Percentiles rank a stretch among this genome's conserved stretches.
Evolutionary conservation across 1,284 basidiomycete species (phyloP).

Genomic region (Tranzscheliella williamsii): DNA sequence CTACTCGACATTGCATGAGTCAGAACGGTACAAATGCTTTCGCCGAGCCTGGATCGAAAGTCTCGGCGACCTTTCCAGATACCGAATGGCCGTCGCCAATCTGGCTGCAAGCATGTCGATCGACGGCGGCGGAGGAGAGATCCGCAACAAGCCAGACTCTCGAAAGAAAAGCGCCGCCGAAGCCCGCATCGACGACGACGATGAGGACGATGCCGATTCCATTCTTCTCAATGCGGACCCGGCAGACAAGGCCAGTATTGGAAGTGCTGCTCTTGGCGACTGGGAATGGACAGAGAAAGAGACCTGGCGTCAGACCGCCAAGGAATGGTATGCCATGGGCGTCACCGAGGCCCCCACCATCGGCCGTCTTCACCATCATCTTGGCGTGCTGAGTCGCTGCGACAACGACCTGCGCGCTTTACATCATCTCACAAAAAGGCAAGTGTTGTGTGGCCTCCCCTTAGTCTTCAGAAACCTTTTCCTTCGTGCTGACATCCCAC

Average conservation of each 20-base stretch:
- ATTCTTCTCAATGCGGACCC: constrained; percentile 26
- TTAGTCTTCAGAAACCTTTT: too few species aligned
- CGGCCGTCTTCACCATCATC: constrained; percentile 88
- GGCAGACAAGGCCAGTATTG: constrained; percentile 69
- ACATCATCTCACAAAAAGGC: constrained; percentile 97
- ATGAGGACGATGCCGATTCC: constrained; percentile 5
- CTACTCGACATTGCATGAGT: constrained; percentile 86
- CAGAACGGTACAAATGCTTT: constrained; percentile 73
- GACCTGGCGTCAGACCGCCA: constrained; percentile 83
- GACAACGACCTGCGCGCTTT: constrained; percentile 79
- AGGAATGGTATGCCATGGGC: constrained; percentile 89
- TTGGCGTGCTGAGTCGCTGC: constrained; percentile 85
- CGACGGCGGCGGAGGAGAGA: constrained; percentile 61
- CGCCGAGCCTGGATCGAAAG: constrained; percentile 89
- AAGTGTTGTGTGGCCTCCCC: too few species aligned
- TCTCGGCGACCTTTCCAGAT: constrained; percentile 90
- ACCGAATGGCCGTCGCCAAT: constrained; percentile 84
- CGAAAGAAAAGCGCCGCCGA: not conserved
- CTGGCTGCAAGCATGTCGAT: constrained; percentile 51
- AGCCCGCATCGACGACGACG: constrained; percentile 26
- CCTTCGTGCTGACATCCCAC: too few species aligned
- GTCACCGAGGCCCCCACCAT: constrained; percentile 84
- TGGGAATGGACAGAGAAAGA: constrained; percentile 91
- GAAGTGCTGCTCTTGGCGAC: constrained; percentile 78
- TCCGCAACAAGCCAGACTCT: constrained; percentile 11